Base-by-base conservation (phyloP, 257 asterid species). In the Hygrophila difformis region DNA sequence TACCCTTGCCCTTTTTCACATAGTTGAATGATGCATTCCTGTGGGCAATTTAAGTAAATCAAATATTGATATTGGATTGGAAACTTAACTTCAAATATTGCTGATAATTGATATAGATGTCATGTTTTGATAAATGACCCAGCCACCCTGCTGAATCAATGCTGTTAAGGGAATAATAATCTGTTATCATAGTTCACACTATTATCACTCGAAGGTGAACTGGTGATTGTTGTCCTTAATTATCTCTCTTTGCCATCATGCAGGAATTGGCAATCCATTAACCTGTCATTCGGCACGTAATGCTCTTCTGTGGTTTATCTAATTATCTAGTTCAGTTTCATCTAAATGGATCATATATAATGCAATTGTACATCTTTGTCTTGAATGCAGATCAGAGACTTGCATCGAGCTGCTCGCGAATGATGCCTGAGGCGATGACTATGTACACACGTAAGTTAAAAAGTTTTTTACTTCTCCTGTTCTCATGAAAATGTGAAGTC, bases 201-300 rank as follows among this genome's bases (percentile, higher is more conserved):
- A 20, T 21, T 28, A 22, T 37, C 35, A 14, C 22, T 20, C 8
- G 39, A 39, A 52, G 8, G 5, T 41, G 6, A 17, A 3, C 12
- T 8, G n/a, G 13, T 20, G 28, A 9, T 2, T 0, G 19, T n/a
- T 31, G 8, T 26, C 1, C 23, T 44, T 13, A 34, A 34, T n/a
- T 37, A 33, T 39, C 17, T 48, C 4, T 5, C 19, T 49, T 52
- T 47, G 8, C 44, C 48, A 1, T 48, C 28, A 3, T 67, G 86
- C 82, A 89, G 98, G 82, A 70, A 73, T 60, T 6, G 84, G 78
- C 54, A 79, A 57, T 51, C 76, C 61, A 18, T 65, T 79, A 57
- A 79, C 84, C 31, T 79, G 93, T 62, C 84, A 72, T 24, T 50
- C 81, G 49, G 65, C 87, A 18, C 66, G 98, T 85, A 89, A 78